Evolutionary conservation across 352 stramenopile genomes (phyloP).

Genomic region (Phytophthora pistaciae): DNA sequence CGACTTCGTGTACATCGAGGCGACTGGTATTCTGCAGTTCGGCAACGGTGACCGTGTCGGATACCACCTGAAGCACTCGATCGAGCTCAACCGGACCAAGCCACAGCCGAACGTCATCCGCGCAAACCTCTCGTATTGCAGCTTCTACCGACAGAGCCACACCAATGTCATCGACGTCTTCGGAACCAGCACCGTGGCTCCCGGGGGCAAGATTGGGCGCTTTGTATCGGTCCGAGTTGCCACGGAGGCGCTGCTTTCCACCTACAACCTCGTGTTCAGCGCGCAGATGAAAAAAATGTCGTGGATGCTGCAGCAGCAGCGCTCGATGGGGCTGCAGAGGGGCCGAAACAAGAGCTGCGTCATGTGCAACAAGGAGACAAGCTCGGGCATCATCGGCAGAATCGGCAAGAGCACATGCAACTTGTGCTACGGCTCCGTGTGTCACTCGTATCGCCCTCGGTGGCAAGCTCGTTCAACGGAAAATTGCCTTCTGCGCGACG

Average conservation of each 20-base stretch:
- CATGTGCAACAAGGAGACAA: constrained; percentile 19
- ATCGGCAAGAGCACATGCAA: constrained; percentile 25
- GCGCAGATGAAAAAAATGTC: constrained; percentile 44
- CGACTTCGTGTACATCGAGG: constrained; percentile 56
- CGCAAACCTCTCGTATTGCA: constrained; percentile 48
- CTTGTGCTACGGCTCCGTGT: constrained; percentile 30
- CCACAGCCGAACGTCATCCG: constrained; percentile 48
- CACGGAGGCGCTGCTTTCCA: constrained; percentile 13
- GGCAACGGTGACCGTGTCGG: constrained; percentile 37
- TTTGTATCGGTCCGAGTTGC: background rate
- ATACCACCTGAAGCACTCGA: constrained; percentile 31
- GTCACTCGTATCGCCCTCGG: constrained; percentile 21
- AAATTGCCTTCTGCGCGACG: constrained; percentile 35
- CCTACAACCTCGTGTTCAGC: constrained; percentile 34
- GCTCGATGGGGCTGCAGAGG: constrained; percentile 22
- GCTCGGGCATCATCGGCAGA: constrained; percentile 15
- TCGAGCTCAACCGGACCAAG: constrained; percentile 22
- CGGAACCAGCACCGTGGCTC: constrained; percentile 37
- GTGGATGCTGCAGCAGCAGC: constrained; percentile 14
- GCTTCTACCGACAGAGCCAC: constrained; percentile 55
- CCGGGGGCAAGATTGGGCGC: constrained; percentile 12
- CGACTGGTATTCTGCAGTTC: constrained; percentile 22
- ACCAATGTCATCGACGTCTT: constrained; percentile 54
- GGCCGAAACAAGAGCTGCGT: constrained; percentile 8
- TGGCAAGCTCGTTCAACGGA: constrained; percentile 23